Conservation (phyloP, 768 basidiomycete species). For the Tubosaeta sp. region DNA sequence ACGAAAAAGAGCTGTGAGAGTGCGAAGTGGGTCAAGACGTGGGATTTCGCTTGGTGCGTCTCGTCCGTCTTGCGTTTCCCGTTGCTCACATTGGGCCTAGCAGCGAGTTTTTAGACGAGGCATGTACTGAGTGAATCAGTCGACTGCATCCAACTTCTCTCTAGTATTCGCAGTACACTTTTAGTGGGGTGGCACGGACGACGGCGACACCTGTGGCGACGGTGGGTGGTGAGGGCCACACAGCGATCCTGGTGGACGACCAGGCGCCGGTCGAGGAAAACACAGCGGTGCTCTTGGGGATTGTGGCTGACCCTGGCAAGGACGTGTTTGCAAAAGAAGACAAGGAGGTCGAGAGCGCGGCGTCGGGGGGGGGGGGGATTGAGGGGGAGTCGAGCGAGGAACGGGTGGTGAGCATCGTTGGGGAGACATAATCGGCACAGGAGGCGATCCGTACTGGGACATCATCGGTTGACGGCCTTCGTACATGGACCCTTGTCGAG, state of each 20-base stretch:
- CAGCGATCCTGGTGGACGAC: slow-evolving; percentile 52
- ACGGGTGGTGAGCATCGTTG: slow-evolving; percentile 36
- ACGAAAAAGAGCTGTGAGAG: slow-evolving; percentile 72
- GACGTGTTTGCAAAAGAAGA: slow-evolving; percentile 63
- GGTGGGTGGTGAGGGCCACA: slow-evolving; percentile 53
- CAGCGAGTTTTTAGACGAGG: slow-evolving; percentile 64
- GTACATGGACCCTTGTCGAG: slow-evolving; percentile 39
- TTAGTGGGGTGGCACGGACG: slow-evolving; percentile 36
- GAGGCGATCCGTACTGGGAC: slow-evolving; percentile 52
- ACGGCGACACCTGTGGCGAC: slow-evolving; percentile 41
- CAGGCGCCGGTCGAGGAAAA: slow-evolving; percentile 20
- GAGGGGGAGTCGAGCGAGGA: slow-evolving; percentile 8
- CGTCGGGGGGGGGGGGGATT: slow-evolving; percentile 7
- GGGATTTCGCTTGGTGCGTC: slow-evolving; percentile 92
- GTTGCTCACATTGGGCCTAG: slow-evolving; percentile 31
- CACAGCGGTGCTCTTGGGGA: slow-evolving; percentile 42
- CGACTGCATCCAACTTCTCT: background rate
- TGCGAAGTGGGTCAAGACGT: slow-evolving; percentile 85
- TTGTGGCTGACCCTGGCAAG: slow-evolving; percentile 66
- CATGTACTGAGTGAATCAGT: slow-evolving; percentile 33
- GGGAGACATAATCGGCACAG: slow-evolving; percentile 64
- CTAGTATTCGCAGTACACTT: slow-evolving; percentile 50
- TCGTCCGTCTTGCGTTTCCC: background rate
- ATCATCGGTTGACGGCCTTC: slow-evolving; percentile 40
- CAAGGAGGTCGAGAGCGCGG: slow-evolving; percentile 45